Base-by-base conservation (phyloP, 352 stramenopile species). In the Saprolegnia diclina region DNA sequence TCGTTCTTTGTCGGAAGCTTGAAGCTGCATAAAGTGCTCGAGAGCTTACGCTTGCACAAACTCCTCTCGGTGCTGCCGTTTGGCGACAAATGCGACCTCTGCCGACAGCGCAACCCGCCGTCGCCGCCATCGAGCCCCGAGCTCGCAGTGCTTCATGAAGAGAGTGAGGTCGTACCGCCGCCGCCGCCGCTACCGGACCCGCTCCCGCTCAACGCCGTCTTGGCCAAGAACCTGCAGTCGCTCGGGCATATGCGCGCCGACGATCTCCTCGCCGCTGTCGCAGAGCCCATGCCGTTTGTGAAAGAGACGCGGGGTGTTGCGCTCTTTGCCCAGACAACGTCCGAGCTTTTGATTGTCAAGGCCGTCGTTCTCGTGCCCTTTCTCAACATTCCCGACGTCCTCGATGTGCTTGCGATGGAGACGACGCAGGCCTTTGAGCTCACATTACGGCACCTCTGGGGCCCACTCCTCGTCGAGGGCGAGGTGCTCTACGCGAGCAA, bases 311-410 rank as follows among this genome's bases (percentile, higher is more conserved):
- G 46, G 59, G 78, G 79, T 21, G 59, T 94, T 21, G 77, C 90
- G 79, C 72, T 94, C 40, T 94, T 82, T 69, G 86, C 92, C 68
- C 71, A 90, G 38, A 74, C 73, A 22, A 82, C 90, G 64, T 83
- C 89, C 52, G 86, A 94, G 67, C 90, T 92, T 66, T 91, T 82
- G 76, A 92, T 82, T 0, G 90, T 94, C 82, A 90, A 91, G 44
- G 83, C 82, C 52, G 83, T 91, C 46, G 79, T 82, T 0, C 35
- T 62, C 5, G 85, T 77, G 5, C 81, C 91, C 38, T 83, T 77
- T 63, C 82, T 82, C 3, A 82, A 79, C n/a, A 74, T 94, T 14
- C 72, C 78, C 21, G 84, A 94, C 45, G 83, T 94, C 59, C 91
- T 92, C 81, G 76, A 87, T 40, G 68, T 94, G 63, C 79, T 92